Evolutionary conservation across 2,329 filamentous ascomycete genomes (phyloP).

Genomic region (Apiospora saccharicola): DNA sequence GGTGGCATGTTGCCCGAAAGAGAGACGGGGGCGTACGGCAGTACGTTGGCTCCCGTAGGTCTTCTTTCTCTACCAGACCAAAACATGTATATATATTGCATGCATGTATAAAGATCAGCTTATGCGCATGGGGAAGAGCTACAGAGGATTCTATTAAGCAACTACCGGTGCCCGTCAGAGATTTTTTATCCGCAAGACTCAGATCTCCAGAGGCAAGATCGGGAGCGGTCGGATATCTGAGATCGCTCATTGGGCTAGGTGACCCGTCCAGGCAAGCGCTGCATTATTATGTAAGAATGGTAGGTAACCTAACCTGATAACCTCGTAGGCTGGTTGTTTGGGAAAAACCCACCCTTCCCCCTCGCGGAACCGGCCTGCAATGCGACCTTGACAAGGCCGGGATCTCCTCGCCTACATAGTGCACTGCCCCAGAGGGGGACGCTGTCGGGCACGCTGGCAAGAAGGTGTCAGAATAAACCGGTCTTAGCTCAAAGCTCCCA

Average conservation of each 20-base stretch:
- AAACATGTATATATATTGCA: conserved; percentile 2
- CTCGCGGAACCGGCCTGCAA: conserved; percentile 24
- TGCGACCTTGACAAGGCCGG: conserved; percentile 23
- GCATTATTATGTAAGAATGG: conserved; percentile 14
- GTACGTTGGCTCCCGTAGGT: not conserved
- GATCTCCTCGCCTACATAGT: conserved; percentile 19
- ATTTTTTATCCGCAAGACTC: not conserved
- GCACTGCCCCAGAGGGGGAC: not conserved
- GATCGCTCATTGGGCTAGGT: conserved; percentile 16
- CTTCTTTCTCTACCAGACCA: not conserved
- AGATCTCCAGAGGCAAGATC: conserved; percentile 22
- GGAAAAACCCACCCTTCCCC: conserved; percentile 9
- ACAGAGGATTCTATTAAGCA: not conserved
- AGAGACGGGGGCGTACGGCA: not conserved
- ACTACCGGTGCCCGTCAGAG: conserved; percentile 16
- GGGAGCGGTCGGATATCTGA: conserved; percentile 21
- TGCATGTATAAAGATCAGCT: not conserved
- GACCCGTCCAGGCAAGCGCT: conserved; percentile 13
- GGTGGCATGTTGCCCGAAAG: not conserved
- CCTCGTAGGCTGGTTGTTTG: conserved; percentile 13
- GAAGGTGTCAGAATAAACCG: no score
- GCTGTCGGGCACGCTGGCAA: not conserved
- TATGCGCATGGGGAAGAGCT: conserved; percentile 11
- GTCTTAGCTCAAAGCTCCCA: no score
- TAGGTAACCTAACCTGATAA: not conserved